Conservation (phyloP, 805 yeast species). For the Sungouiella thailandica region DNA sequence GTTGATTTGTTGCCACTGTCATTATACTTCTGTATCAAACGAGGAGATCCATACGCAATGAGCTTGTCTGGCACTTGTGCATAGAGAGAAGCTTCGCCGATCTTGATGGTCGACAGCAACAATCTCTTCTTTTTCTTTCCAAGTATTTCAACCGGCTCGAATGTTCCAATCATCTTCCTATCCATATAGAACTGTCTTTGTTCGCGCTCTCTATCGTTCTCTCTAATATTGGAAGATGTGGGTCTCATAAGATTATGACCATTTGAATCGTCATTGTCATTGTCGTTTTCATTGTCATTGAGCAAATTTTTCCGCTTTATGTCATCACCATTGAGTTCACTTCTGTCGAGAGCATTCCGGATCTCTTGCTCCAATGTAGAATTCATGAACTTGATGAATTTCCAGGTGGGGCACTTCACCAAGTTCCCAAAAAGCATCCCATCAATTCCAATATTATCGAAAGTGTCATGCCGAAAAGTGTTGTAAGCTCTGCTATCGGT, state of each 20-base stretch:
- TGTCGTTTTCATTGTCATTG: neutral
- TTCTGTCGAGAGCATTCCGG: slow-evolving; percentile 22
- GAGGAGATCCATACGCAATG: slow-evolving; percentile 34
- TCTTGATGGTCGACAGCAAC: slow-evolving; percentile 26
- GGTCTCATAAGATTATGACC: neutral
- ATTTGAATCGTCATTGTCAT: neutral
- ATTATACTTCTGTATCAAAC: slow-evolving; percentile 33
- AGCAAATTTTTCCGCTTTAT: slow-evolving; percentile 29
- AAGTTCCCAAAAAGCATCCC: slow-evolving; percentile 27
- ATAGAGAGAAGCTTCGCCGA: slow-evolving; percentile 31
- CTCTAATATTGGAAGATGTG: neutral
- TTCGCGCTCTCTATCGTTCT: slow-evolving; percentile 6
- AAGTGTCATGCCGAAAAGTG: slow-evolving; percentile 23
- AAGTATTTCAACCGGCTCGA: slow-evolving; percentile 18
- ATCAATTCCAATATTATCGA: slow-evolving; percentile 29
- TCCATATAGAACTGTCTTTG: slow-evolving; percentile 10
- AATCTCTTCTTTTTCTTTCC: slow-evolving; percentile 36
- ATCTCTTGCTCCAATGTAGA: slow-evolving; percentile 34
- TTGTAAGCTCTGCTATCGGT: slow-evolving; percentile 21
- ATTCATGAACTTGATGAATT: slow-evolving; percentile 22
- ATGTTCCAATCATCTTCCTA: slow-evolving; percentile 26
- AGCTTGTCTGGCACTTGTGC: slow-evolving; percentile 30
- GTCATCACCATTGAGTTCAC: slow-evolving; percentile 23
- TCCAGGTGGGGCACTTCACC: slow-evolving; percentile 29
- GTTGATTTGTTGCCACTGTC: slow-evolving; percentile 12